These are phyloP conservation scores for Quercus parvula DNA, from an alignment of 306 rosid species.

Conservation along the genomic window DNA sequence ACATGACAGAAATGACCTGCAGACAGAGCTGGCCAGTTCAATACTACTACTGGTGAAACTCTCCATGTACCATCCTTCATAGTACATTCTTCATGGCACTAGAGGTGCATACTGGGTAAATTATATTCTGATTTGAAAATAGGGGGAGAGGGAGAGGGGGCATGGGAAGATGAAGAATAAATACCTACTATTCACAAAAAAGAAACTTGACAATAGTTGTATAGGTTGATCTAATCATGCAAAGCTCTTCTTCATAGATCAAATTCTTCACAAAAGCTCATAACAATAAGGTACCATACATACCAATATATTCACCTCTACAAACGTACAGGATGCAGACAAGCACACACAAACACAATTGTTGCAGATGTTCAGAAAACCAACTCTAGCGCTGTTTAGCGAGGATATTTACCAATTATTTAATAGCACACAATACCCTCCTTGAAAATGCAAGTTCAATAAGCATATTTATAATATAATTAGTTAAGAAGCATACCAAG, in stretches of 20 bases:
- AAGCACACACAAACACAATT: background rate
- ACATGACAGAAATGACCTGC: conserved; percentile 99
- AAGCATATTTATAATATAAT: conserved; percentile 10
- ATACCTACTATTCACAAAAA: background rate
- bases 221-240: background rate
- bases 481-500: conserved; percentile 51
- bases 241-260: background rate
- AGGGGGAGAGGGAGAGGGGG: background rate
- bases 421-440: conserved; percentile 1
- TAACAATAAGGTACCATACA: background rate
- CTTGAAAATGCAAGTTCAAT: conserved; percentile 12
- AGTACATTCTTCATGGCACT: background rate
- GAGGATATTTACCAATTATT: background rate
- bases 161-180: background rate
- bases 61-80: background rate
- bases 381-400: background rate
- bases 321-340: background rate
- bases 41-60: conserved; percentile 4
- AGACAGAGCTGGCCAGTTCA: conserved; percentile 19
- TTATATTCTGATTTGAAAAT: background rate
- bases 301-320: background rate
- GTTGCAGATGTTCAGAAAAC: background rate
- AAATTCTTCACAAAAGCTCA: background rate
- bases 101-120: background rate
- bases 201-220: background rate